phyloP scores from a whole-genome alignment of 129 eudicot genomes.

The Deinandra increscens region DNA sequence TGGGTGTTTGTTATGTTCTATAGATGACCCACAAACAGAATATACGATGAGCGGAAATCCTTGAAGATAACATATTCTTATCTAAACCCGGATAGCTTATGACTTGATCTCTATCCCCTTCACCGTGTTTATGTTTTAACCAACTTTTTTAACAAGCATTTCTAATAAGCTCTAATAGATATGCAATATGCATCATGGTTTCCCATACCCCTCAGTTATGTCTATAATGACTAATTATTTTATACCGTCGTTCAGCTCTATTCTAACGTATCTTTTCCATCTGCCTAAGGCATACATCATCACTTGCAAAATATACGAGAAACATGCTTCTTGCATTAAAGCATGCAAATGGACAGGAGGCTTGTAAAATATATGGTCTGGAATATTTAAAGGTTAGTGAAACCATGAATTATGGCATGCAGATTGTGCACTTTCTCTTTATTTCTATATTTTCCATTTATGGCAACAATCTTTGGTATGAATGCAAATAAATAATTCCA shows the following conservation, averaged over 20 bases:
- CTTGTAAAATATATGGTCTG: conserved; percentile 63
- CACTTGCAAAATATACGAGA: conserved; percentile 74
- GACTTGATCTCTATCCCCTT: too few species aligned
- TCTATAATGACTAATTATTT: not conserved
- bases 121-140: too few species aligned
- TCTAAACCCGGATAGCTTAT: too few species aligned
- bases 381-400: conserved; percentile 46
- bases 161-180: not conserved
- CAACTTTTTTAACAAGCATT: not conserved
- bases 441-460: conserved; percentile 7
- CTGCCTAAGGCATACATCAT: conserved; percentile 58
- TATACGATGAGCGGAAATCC: too few species aligned
- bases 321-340: conserved; percentile 56
- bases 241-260: not conserved
- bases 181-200: conserved; percentile 10
- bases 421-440: not conserved
- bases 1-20: too few species aligned
- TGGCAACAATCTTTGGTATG: not conserved
- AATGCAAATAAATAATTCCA: not conserved
- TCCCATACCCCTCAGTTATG: not conserved
- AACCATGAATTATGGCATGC: conserved; percentile 15
- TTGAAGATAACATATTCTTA: too few species aligned
- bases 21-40: too few species aligned
- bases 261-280: conserved; percentile 21
- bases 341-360: conserved; percentile 72